A percentile compares a stretch with the other conserved stretches of the same genome.
phyloP scores from a whole-genome alignment of 2,329 filamentous ascomycete genomes.

The Arthrobotrys conoides region DNA sequence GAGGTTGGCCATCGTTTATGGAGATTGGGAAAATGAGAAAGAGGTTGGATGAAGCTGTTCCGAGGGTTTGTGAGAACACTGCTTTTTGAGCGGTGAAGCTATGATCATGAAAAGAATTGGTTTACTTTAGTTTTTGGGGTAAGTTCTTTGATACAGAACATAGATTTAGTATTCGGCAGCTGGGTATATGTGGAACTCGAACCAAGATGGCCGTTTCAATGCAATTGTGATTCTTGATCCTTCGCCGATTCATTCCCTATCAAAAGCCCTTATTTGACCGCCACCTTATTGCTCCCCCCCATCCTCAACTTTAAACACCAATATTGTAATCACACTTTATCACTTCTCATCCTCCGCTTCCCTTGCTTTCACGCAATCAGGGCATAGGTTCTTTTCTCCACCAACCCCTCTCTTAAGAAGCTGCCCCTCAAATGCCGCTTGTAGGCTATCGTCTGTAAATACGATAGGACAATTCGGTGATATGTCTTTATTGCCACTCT shows the following conservation, averaged over 20 bases:
- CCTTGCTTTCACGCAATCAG: background rate
- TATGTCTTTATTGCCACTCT: background rate
- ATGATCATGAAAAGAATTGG: background rate
- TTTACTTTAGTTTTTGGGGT: background rate
- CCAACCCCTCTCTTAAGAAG: background rate
- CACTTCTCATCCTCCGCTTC: background rate
- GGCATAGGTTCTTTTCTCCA: conserved; percentile 9
- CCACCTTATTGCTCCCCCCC: too few species aligned
- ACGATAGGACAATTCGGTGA: background rate
- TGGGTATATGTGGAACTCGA: too few species aligned
- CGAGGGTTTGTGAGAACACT: conserved; percentile 37
- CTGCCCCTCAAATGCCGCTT: conserved; percentile 12
- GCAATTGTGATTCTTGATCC: too few species aligned
- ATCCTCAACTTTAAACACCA: too few species aligned
- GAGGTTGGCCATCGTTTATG: conserved; percentile 46
- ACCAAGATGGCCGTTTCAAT: too few species aligned
- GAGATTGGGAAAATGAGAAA: conserved; percentile 43
- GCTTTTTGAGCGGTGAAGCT: conserved; percentile 1
- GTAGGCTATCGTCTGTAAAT: conserved; percentile 10
- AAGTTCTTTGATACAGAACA: background rate
- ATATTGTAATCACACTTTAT: too few species aligned
- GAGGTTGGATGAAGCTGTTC: conserved; percentile 42
- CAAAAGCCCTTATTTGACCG: too few species aligned
- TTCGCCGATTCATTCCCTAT: too few species aligned
- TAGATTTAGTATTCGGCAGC: too few species aligned